Evolutionary conservation across 768 basidiomycete species (phyloP), one percentile per base, ranked within the genome.

Genomic region (Termitomyces sp.): DNA sequence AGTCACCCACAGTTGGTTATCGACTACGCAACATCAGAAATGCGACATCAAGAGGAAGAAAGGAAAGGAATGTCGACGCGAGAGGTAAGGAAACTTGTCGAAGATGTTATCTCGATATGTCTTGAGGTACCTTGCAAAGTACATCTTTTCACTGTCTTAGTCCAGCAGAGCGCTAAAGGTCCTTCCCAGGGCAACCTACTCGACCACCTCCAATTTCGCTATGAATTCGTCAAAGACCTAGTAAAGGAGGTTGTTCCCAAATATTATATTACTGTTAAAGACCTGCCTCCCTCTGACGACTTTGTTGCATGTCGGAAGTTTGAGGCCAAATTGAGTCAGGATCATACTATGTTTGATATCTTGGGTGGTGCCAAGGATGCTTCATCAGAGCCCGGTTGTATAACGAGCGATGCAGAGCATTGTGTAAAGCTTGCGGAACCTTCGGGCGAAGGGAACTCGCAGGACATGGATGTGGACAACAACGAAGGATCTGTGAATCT

Each of bases 121-220:
- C 70, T 91, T 50, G 84, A 83, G 66, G 76, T 85, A 50, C 81
- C 83, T 9, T 85, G 84, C 78, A 83, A 83, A 73, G 80, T 82
- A 60, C 53, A 72, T 62, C 43, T 45, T 27, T 18, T 33, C 10
- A 8, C 26, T 6, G 18, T 42, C 32, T 42, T 47, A 5, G 6
- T 39, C 9, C 20, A 13, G 14, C 12, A 26, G 5, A 18, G 12
- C 10, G 12, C 46, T 58, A 5, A 55, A 18, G 14, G 13, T 50
- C 44, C 36, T 45, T 56, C 48, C 26, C 56, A 87, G 84, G 89
- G 89, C 20, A 86, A 84, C 70, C 81, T 89, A 57, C 68, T 92
- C 57, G 79, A 81, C 65, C 79, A 74, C 61, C 75, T 91, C 32
- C 75, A 75, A 22, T 83, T 87, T 3, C 64, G 62, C 4, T 79